Evolutionary conservation across 768 basidiomycete genomes (phyloP), one percentile per base, ranked within the genome.

Genomic region (Multifurca ochricompacta): DNA sequence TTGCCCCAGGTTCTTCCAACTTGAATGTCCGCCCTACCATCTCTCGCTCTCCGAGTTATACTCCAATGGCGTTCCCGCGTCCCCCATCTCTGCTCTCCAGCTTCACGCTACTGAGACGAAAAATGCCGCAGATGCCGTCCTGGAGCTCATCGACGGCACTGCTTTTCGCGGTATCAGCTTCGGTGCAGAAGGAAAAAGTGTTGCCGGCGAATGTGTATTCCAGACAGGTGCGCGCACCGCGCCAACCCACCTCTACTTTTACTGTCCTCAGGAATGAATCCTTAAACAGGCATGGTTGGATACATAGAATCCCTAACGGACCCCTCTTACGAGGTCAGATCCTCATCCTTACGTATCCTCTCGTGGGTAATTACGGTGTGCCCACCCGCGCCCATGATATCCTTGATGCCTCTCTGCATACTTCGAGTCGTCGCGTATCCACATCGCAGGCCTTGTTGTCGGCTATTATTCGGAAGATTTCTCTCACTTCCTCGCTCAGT

Each of bases 281-380:
- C 21, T 41, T 59, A 49, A 65, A 47, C 39, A 99, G 96, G 96
- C 52, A 98, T 99, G 95, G 93, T 98, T 53, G 96, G 96, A 28
- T 99, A 99, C 70, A 92, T 91, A 34, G 96, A 98, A 66, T 97
- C 95, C 18, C 74, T 98, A 62, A 99, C 96, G 41, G 96, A 98
- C 69, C 96, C 96, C 18, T 98, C 95, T 2, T 99, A 99, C 71
- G 85, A 95, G 69, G 93, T 32, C 96, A 98, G 71, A 98, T 99
- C 66, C 85, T 99, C 55, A 83, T 99, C 60, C 78, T 98, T 62
- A 98, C 96, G 2, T 98, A 98, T 72, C 96, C 96, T 13, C 77
- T 99, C 63, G 75, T 98, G 60, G 96, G 96, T 34, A 98, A 97
- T 68, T 99, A 99, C 67, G 96, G 96, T 65, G 93, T 98, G 21